A percentile compares a stretch with the other conserved stretches of the same genome.
phyloP scores from a whole-genome alignment of 2,329 filamentous ascomycete genomes.

The Aspergillus sp. region DNA sequence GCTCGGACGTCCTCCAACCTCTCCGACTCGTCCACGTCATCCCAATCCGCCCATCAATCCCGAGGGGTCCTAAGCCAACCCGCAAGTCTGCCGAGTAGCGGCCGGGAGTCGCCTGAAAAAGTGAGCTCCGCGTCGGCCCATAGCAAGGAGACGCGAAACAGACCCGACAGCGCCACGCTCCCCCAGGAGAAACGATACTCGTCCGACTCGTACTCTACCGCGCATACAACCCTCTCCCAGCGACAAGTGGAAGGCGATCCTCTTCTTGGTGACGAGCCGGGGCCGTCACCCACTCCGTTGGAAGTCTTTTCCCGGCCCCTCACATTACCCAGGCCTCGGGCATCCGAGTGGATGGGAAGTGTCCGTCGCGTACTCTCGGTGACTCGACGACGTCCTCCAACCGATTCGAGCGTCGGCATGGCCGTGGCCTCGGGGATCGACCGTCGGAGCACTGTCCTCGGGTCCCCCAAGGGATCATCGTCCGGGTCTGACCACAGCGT shows the following conservation, averaged over 20 bases:
- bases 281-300: constrained; percentile 18
- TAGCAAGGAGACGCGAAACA: constrained; percentile 21
- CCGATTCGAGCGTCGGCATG: constrained; percentile 14
- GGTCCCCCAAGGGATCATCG: constrained; percentile 6
- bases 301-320: constrained; percentile 28
- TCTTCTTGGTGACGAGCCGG: constrained; percentile 46
- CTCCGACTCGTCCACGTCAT: constrained; percentile 48
- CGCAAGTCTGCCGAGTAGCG: constrained; percentile 21
- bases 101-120: constrained; percentile 25
- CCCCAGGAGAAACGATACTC: constrained; percentile 39
- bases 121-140: constrained; percentile 17
- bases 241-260: constrained; percentile 53
- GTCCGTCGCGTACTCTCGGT: constrained; percentile 61
- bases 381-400: constrained; percentile 28
- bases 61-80: constrained; percentile 19
- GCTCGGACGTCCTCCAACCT: constrained; percentile 57
- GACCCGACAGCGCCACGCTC: constrained; percentile 23
- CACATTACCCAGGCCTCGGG: constrained; percentile 42
- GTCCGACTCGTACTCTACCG: constrained; percentile 51
- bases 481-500: constrained; percentile 5
- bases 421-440: constrained; percentile 28
- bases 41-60: constrained; percentile 20
- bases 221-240: constrained; percentile 48
- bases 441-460: constrained; percentile 21
- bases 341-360: constrained; percentile 67